These are phyloP conservation scores for Dryadomyces quercivorus DNA, from an alignment of 2,329 filamentous ascomycete genomes.

Conservation along the genomic window DNA sequence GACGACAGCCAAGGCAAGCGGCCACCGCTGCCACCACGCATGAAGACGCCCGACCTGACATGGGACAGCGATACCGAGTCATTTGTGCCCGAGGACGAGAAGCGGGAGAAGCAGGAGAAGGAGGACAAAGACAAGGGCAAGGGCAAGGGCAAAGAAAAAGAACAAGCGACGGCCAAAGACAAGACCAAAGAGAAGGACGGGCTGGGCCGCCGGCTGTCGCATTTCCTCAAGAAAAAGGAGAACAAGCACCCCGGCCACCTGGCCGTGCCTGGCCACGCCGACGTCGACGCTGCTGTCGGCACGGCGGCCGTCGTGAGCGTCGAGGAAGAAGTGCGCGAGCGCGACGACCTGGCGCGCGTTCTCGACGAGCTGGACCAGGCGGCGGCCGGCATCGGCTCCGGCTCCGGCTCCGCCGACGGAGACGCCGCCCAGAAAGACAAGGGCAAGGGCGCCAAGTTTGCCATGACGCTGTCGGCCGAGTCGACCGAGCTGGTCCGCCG, in stretches of 20 bases:
- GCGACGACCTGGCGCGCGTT: conserved; percentile 64
- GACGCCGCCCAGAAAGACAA: background rate
- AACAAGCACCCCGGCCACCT: conserved; percentile 22
- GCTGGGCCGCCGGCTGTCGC: conserved; percentile 8
- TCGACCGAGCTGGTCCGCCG: conserved; percentile 68
- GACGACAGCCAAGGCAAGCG: conserved; percentile 30
- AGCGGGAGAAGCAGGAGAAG: conserved; percentile 18
- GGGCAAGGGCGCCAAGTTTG: conserved; percentile 18
- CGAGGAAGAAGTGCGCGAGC: conserved; percentile 34
- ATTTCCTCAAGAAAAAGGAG: conserved; percentile 5
- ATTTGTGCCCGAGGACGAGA: conserved; percentile 14
- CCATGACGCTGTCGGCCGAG: conserved; percentile 73
- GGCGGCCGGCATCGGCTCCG: no score
- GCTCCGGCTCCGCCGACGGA: no score
- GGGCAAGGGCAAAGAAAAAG: conserved; percentile 19
- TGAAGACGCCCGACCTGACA: conserved; percentile 36
- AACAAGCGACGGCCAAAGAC: conserved; percentile 19
- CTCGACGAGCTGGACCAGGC: conserved; percentile 76
- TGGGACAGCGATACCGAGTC: conserved; percentile 32
- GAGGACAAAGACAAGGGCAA: conserved; percentile 14
- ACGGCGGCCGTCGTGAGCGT: background rate
- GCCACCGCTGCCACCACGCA: conserved; percentile 43
- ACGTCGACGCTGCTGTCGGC: conserved; percentile 21
- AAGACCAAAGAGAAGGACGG: conserved; percentile 14
- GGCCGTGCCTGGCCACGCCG: conserved; percentile 17